These are phyloP conservation scores for Hypoxylon sp. DNA, from an alignment of 2,329 filamentous ascomycete genomes.

Conservation along the genomic window DNA sequence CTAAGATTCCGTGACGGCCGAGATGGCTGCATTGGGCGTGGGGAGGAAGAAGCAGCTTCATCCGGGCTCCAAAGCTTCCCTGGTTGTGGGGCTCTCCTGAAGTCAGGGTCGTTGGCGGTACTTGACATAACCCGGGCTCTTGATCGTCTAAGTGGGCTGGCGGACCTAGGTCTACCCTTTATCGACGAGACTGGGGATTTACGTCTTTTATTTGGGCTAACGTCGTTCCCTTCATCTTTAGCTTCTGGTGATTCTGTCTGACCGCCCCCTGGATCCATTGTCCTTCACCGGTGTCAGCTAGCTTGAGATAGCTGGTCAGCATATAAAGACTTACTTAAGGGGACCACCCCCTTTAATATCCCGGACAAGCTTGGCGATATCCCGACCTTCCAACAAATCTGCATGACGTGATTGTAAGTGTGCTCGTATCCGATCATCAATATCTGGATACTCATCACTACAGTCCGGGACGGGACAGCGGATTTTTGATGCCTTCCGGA, in stretches of 20 bases:
- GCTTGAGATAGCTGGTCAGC: not conserved
- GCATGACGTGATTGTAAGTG: constrained; percentile 35
- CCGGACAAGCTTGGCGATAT: constrained; percentile 30
- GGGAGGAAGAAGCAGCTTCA: constrained; percentile 29
- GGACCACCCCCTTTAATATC: constrained; percentile 31
- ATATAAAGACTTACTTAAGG: constrained; percentile 24
- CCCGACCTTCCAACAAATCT: constrained; percentile 23
- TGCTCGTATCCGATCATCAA: constrained; percentile 37
- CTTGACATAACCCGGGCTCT: constrained; percentile 42
- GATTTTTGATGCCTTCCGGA: constrained; percentile 38
- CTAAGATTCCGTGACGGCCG: constrained; percentile 18
- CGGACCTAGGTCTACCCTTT: constrained; percentile 38
- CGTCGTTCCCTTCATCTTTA: constrained; percentile 32
- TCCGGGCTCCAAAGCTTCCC: constrained; percentile 51
- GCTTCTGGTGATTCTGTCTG: constrained; percentile 9
- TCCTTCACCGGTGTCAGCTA: constrained; percentile 28
- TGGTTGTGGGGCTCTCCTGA: constrained; percentile 39
- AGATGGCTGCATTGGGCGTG: constrained; percentile 21
- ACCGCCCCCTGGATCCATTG: constrained; percentile 22
- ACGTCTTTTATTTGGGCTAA: constrained; percentile 40
- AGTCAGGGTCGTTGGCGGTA: constrained; percentile 46
- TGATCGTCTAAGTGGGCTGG: constrained; percentile 45
- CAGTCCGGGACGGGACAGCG: constrained; percentile 31
- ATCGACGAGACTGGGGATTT: constrained; percentile 43
- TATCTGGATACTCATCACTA: constrained; percentile 28